Base-by-base conservation (phyloP, 2,329 filamentous ascomycete species). In the Leptographium radiaticola region DNA sequence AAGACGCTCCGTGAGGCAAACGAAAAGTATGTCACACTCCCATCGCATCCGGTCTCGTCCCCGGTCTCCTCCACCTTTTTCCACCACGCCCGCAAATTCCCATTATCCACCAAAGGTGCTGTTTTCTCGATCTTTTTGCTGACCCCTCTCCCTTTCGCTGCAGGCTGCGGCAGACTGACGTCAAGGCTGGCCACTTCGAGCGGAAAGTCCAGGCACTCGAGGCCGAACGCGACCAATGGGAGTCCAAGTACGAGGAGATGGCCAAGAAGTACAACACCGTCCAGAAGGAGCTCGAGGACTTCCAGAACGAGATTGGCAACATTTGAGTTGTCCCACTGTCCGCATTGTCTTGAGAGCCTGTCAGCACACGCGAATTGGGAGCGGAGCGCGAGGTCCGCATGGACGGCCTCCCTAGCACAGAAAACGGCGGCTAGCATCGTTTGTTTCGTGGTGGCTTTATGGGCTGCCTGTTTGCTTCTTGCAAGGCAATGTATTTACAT, bases 121-220 rank as follows among this genome's bases (percentile, higher is more conserved):
- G 18, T 13, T 13, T 46, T 9, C 43, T 15, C n/a, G 31, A 15
- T 25, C 18, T n/a, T 18, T 15, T 54, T 49, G 42, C 53, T 54
- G 48, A 54, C 53, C 47, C 34, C 16, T 46, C 8, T 49, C 57
- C 55, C 49, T 53, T 55, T 25, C n/a, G n/a, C 15, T 39, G 44
- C 63, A 98, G 93, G 76, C 88, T 97, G 68, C 90, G 93, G 71
- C 90, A 95, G 77, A 96, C 93, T 75, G 93, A 98, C 70, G 89
- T 97, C 75, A 97, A 97, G 80, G 90, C 91, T 66, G 93, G 91
- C 65, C 91, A 98, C 77, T 97, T 91, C 74, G 93, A 98, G 78
- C 93, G 93, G 75, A 97, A 97, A 80, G 93, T 97, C 63, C 89
- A 96, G 73, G 91, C 93, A 65, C 84, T 96, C 67, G 93, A 98